Conservation (phyloP, 2,329 filamentous ascomycete species). For the Laburnicola sp. region DNA sequence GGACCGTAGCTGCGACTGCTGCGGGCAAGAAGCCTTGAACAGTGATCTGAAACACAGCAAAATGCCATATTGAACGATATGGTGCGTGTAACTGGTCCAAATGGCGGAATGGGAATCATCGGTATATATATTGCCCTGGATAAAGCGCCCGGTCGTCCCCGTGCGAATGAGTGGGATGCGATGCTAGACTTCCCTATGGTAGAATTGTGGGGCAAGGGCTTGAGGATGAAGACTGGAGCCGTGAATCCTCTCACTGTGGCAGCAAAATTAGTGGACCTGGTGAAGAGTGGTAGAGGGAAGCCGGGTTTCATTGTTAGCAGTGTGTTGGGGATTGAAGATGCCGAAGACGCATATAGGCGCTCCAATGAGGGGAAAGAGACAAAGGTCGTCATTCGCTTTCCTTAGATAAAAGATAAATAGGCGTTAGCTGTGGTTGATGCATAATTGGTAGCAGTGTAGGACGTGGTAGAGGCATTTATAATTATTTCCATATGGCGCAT, state of each 20-base stretch:
- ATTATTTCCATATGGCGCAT: too few relatives aligned
- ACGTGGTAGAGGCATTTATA: too few relatives aligned
- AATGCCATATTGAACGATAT: constrained; percentile 11
- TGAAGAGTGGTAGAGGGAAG: constrained; percentile 9
- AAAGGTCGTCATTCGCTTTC: constrained; percentile 15
- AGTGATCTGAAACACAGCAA: too few relatives aligned
- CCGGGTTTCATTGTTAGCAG: constrained; percentile 11
- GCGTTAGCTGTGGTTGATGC: too few relatives aligned
- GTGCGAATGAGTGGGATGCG: background rate
- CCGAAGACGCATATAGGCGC: constrained; percentile 14
- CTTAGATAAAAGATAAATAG: background rate
- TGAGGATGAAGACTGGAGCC: background rate
- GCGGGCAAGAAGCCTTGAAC: too few relatives aligned
- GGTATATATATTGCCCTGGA: constrained; percentile 17
- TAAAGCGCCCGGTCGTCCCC: background rate
- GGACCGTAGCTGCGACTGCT: background rate
- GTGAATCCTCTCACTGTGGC: constrained; percentile 5
- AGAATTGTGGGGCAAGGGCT: constrained; percentile 13
- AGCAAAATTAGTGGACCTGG: constrained; percentile 10
- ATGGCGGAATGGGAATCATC: constrained; percentile 29
- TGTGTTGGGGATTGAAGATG: constrained; percentile 16
- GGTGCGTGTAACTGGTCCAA: constrained; percentile 26
- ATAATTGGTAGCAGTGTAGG: too few relatives aligned
- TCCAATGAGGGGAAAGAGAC: constrained; percentile 13
- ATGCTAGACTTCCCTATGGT: constrained; percentile 6